Conservation (phyloP, 768 basidiomycete species). For the Epithele typhae region DNA sequence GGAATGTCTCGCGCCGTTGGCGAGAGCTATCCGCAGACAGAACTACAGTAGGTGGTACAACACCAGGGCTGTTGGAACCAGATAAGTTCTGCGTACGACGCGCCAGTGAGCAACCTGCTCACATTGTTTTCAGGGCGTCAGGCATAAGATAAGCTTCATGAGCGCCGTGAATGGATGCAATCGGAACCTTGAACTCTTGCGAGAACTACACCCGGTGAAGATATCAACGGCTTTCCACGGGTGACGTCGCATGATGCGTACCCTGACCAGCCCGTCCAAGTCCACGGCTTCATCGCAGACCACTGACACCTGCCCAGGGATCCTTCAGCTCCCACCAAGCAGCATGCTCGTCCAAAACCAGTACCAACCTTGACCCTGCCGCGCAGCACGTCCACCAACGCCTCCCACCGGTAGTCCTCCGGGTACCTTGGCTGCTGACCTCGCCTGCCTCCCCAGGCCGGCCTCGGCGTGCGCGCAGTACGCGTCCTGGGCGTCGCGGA, state of each 20-base stretch:
- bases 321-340: conserved; percentile 1
- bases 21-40: conserved; percentile 61
- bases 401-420: conserved; percentile 66
- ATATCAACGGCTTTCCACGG: neutral
- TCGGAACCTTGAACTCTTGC: conserved; percentile 80
- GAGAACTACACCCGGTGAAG: conserved; percentile 43
- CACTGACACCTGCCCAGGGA: conserved; percentile 42
- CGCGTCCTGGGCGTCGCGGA: conserved; percentile 65
- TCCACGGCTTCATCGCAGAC: conserved; percentile 79
- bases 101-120: conserved; percentile 25
- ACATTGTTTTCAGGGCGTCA: conserved; percentile 65
- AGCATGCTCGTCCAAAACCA: neutral
- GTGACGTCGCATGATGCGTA: conserved; percentile 28
- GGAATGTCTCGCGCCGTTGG: conserved; percentile 79
- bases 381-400: conserved; percentile 76
- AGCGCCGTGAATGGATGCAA: conserved; percentile 76
- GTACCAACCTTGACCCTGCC: conserved; percentile 73
- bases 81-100: too few species aligned
- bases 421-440: conserved; percentile 51
- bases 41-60: conserved; percentile 64
- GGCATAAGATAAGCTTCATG: conserved; percentile 83
- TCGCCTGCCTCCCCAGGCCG: conserved; percentile 35
- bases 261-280: conserved; percentile 65
- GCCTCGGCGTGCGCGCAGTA: conserved; percentile 62
- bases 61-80: too few species aligned